Conservation (phyloP, 2,329 filamentous ascomycete genomes). For the Aspergillus fijiensis region DNA sequence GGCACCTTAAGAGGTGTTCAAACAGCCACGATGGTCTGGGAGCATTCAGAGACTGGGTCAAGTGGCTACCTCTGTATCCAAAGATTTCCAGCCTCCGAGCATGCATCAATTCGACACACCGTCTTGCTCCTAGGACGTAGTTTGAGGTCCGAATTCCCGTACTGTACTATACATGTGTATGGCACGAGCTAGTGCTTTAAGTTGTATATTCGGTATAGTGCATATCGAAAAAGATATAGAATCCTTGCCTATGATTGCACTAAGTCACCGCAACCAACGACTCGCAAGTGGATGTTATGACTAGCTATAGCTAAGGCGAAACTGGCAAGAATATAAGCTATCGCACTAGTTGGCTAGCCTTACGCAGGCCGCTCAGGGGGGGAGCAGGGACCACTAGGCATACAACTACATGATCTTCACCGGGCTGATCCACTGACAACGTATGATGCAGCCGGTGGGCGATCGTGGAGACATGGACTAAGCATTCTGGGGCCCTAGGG, state of each 20-base stretch:
- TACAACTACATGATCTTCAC: slow-evolving; percentile 8
- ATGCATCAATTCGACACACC: no score
- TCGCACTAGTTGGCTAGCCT: slow-evolving; percentile 9
- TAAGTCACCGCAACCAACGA: slow-evolving; percentile 2
- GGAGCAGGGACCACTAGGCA: not conserved
- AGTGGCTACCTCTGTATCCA: no score
- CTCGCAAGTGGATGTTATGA: slow-evolving; percentile 9
- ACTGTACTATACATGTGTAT: no score
- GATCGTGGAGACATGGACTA: not conserved
- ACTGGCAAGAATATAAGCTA: slow-evolving; percentile 5
- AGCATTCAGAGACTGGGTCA: no score
- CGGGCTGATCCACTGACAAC: slow-evolving; percentile 1
- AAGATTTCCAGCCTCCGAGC: no score
- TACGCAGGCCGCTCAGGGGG: slow-evolving; percentile 10
- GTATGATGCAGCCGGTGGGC: not conserved
- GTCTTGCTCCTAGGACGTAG: no score
- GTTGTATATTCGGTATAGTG: no score
- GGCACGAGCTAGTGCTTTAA: no score
- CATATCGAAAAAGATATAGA: no score
- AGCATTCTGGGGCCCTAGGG: not conserved
- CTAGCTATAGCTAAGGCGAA: slow-evolving; percentile 1
- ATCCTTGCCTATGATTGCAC: not conserved
- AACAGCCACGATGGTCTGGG: no score
- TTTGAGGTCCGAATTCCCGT: no score
- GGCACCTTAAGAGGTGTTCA: no score